Evolutionary conservation across 352 stramenopile genomes (phyloP), one percentile per base, ranked within the genome.

Genomic region (Pythium angustatum): DNA sequence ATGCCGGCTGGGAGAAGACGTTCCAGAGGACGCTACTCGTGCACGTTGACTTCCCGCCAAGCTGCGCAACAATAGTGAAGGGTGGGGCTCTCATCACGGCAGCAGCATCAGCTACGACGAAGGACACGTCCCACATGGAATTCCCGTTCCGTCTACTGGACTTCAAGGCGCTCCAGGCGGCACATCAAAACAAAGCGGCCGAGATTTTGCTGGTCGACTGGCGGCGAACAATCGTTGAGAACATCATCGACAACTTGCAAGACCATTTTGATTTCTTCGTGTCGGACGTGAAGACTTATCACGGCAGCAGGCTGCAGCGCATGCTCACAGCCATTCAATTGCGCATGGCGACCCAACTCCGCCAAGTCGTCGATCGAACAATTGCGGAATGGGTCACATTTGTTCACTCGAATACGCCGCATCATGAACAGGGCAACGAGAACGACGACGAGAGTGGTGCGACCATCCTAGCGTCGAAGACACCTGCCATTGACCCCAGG

Each of bases 191-290:
- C 69, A 93, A 91, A 40, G 77, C 70, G 0, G 77, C 83, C 0
- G 83, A 93, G 69, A 87, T 93, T 34, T 59, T 95, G 28, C 66
- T 91, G 0, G 75, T 90, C 28, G 93, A 98, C 53, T 98, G 93
- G 90, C 79, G 90, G 15, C 85, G 88, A 11, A 79, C 89, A 2
- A 93, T 98, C 33, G 77, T 94, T 10, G 93, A 98, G 71, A 96
- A 96, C 51, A 81, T 98, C 38, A 94, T 97, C 66, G 93, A 98
- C 73, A 96, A 96, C 61, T 72, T 98, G 6, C 93, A 98, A 68
- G 93, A 98, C 62, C 80, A 96, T 61, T 98, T 90, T 58, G 91
- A 98, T 55, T 94, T 98, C 62, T 98, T 98, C 64, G 78, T 96
- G 24, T 95, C 88, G 0, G 89, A 98, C 54, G 49, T 66, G 2